Evolutionary conservation across 2,329 filamentous ascomycete genomes (phyloP).

Genomic region (Graphilbum ipis-grandicollis): DNA sequence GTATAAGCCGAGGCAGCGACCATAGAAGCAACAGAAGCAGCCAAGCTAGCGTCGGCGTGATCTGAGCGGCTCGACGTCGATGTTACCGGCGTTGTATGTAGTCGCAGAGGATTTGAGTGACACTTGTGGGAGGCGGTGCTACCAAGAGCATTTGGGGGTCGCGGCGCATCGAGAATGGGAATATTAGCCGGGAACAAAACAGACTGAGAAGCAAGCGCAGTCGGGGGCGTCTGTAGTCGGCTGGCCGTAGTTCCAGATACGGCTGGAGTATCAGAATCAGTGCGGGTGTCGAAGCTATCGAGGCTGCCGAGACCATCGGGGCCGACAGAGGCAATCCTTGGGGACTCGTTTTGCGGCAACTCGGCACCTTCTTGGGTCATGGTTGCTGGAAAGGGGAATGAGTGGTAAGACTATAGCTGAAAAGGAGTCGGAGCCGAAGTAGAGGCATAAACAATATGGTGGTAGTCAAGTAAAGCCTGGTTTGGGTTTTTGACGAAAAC

Average conservation of each 20-base stretch:
- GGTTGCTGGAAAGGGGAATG: not conserved
- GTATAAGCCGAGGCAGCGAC: slow-evolving; percentile 8
- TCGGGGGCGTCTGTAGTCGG: no score
- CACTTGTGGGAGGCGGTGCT: not conserved
- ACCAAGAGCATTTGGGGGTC: not conserved
- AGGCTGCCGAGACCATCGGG: no score
- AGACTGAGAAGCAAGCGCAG: no score
- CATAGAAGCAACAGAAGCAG: not conserved
- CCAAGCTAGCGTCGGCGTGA: not conserved
- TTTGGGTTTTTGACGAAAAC: no score
- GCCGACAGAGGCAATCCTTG: not conserved
- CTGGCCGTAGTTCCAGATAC: no score
- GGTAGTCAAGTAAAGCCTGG: no score
- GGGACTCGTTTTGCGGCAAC: not conserved
- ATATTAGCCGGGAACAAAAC: no score
- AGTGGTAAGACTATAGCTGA: not conserved
- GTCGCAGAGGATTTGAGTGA: slow-evolving; percentile 1
- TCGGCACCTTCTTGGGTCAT: slow-evolving; percentile 1
- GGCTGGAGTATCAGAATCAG: no score
- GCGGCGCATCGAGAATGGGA: not conserved
- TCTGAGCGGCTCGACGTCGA: slow-evolving; percentile 7
- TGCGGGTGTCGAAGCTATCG: no score
- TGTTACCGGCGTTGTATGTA: slow-evolving; percentile 4
- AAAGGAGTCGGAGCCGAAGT: not conserved
- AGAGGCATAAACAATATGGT: no score